A percentile compares a stretch with the other conserved stretches of the same genome.
Evolutionary conservation across 1,284 basidiomycete species (phyloP).

Genomic region (Leucoagaricus sp.): DNA sequence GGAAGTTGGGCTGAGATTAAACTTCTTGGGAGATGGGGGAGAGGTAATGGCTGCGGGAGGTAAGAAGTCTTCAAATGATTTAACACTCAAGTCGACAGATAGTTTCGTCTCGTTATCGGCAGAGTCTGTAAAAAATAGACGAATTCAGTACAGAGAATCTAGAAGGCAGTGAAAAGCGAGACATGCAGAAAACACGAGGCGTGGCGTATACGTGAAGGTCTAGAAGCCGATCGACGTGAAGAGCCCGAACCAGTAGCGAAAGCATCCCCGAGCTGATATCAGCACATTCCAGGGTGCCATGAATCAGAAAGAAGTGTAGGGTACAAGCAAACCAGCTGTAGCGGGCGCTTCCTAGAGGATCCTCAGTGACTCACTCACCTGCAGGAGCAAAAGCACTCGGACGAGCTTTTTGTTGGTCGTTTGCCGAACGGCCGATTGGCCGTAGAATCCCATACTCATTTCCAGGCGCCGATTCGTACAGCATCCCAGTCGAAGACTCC

Average conservation of each 20-base stretch:
- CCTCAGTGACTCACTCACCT: slow-evolving; percentile 8
- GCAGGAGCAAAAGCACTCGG: slow-evolving; percentile 27
- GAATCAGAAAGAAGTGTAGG: too few species aligned
- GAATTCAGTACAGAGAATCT: background rate
- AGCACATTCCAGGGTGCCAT: too few species aligned
- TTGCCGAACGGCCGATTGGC: slow-evolving; percentile 28
- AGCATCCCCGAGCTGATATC: too few species aligned
- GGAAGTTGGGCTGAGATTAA: background rate
- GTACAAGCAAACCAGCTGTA: too few species aligned
- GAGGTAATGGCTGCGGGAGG: slow-evolving; percentile 44
- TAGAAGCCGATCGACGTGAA: background rate
- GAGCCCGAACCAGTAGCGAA: slow-evolving; percentile 10
- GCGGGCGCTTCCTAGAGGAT: background rate
- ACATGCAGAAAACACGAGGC: background rate
- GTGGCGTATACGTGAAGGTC: background rate
- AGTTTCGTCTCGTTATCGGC: background rate
- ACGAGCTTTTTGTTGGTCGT: slow-evolving; percentile 16
- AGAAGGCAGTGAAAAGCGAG: background rate
- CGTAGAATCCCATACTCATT: slow-evolving; percentile 44
- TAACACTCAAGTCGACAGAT: slow-evolving; percentile 3
- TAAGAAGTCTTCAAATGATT: slow-evolving; percentile 49
- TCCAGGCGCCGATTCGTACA: slow-evolving; percentile 47
- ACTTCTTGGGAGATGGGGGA: slow-evolving; percentile 26
- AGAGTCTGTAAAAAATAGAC: background rate
- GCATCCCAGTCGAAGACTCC: slow-evolving; percentile 41